phyloP scores from a whole-genome alignment of 2,329 filamentous ascomycete genomes.

The Penicillium expansum region DNA sequence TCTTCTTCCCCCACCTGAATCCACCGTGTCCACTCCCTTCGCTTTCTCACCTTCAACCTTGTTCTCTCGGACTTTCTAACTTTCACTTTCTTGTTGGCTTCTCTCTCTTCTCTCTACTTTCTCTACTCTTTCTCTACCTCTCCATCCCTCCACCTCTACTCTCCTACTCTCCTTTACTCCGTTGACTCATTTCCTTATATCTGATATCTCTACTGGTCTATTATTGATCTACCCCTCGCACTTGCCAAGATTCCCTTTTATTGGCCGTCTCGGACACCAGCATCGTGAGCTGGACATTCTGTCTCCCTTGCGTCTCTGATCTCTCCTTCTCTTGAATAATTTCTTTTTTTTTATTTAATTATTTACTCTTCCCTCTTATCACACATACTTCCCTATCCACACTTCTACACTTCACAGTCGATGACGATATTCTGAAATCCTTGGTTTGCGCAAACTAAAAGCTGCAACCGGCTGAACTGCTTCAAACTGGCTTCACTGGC shows the following conservation, averaged over 20 bases:
- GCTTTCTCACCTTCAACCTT: background rate
- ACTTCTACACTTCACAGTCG: background rate
- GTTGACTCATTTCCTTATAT: background rate
- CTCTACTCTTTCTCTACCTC: background rate
- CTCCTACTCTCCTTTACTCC: background rate
- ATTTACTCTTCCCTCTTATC: constrained; percentile 1
- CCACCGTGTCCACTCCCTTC: constrained; percentile 9
- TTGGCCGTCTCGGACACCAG: constrained; percentile 20
- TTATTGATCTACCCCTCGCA: background rate
- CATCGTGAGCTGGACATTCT: constrained; percentile 21
- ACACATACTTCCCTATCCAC: background rate
- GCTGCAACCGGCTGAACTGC: background rate
- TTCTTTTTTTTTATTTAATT: constrained; percentile 1
- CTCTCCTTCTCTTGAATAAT: background rate
- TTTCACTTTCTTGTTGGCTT: background rate
- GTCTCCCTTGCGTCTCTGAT: constrained; percentile 32
- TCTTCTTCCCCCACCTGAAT: constrained; percentile 1
- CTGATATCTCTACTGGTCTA: background rate
- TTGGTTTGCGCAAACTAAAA: background rate
- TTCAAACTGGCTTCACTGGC: constrained; percentile 9
- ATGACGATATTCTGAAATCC: constrained; percentile 2
- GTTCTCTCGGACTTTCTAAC: background rate
- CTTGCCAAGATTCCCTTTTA: constrained; percentile 22
- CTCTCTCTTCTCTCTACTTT: too few relatives aligned
- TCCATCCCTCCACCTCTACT: background rate